Evolutionary conservation across 2,329 filamentous ascomycete genomes (phyloP).

Genomic region (Tolypocladium pustulatum): DNA sequence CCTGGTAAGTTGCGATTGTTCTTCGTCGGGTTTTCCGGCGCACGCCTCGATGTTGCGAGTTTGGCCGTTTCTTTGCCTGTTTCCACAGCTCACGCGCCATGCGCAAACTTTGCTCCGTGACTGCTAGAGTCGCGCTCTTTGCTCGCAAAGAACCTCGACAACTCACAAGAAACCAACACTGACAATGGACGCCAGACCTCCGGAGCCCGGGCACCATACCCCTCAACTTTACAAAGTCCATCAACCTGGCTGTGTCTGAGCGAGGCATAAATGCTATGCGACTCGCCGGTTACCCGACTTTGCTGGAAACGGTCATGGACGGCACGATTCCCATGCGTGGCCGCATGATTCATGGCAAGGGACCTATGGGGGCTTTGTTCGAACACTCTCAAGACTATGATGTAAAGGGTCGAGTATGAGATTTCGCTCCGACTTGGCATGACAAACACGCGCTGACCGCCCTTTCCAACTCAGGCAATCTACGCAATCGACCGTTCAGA

Average conservation of each 20-base stretch:
- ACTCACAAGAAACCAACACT: background rate
- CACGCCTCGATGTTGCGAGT: background rate
- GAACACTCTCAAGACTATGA: constrained; percentile 88
- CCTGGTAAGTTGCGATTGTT: constrained; percentile 53
- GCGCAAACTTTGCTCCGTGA: background rate
- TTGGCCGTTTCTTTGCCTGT: background rate
- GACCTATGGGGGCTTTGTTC: constrained; percentile 54
- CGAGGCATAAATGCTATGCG: constrained; percentile 83
- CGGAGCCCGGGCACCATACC: constrained; percentile 73
- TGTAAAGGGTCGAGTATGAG: constrained; percentile 65
- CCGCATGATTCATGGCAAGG: constrained; percentile 83
- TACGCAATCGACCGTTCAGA: constrained; percentile 76
- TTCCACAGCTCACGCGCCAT: background rate
- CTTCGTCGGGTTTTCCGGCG: background rate
- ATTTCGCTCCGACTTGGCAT: constrained; percentile 1
- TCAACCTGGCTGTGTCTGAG: constrained; percentile 91
- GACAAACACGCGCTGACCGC: background rate
- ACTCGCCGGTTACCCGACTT: constrained; percentile 51
- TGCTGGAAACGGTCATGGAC: constrained; percentile 64
- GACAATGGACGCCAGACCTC: constrained; percentile 52
- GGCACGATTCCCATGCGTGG: constrained; percentile 88
- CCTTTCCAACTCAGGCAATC: constrained; percentile 47
- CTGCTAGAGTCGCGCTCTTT: background rate
- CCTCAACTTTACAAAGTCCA: constrained; percentile 95
- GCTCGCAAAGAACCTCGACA: background rate